These are phyloP conservation scores for Sanguinoderma infundibulare DNA, from an alignment of 1,284 basidiomycete species.

Conservation along the genomic window DNA sequence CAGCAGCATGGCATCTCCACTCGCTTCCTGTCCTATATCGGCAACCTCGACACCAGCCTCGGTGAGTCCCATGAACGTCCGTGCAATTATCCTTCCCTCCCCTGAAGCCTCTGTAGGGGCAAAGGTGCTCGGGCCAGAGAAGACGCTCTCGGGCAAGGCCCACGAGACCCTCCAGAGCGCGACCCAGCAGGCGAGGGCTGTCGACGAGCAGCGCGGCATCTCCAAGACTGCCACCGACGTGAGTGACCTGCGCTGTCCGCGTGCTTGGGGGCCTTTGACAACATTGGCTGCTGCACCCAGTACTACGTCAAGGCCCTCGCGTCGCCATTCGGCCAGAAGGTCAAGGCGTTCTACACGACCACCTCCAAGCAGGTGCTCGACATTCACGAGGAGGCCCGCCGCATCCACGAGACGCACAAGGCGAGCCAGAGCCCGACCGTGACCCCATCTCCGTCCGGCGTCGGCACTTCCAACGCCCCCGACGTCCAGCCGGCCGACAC, in stretches of 20 bases:
- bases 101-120: slow-evolving; percentile 24
- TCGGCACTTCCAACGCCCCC: slow-evolving; percentile 26
- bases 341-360: slow-evolving; percentile 75
- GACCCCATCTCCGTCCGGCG: slow-evolving; percentile 21
- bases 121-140: slow-evolving; percentile 69
- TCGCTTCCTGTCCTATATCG: slow-evolving; percentile 81
- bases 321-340: slow-evolving; percentile 80
- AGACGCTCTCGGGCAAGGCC: slow-evolving; percentile 77
- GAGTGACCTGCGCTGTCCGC: slow-evolving; percentile 28
- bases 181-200: slow-evolving; percentile 66
- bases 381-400: slow-evolving; percentile 87
- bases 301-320: slow-evolving; percentile 81
- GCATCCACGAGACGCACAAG: slow-evolving; percentile 72
- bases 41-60: slow-evolving; percentile 68
- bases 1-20: slow-evolving; percentile 86
- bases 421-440: slow-evolving; percentile 19
- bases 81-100: background rate
- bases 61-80: slow-evolving; percentile 44
- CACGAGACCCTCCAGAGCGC: slow-evolving; percentile 65
- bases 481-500: slow-evolving; percentile 14
- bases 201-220: slow-evolving; percentile 84
- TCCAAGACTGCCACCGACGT: slow-evolving; percentile 72
- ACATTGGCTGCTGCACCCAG: slow-evolving; percentile 41
- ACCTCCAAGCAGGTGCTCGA: slow-evolving; percentile 84
- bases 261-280: background rate